Evolutionary conservation across 441 rosid species (phyloP).

Genomic region (Pelargonium fulgidum): DNA sequence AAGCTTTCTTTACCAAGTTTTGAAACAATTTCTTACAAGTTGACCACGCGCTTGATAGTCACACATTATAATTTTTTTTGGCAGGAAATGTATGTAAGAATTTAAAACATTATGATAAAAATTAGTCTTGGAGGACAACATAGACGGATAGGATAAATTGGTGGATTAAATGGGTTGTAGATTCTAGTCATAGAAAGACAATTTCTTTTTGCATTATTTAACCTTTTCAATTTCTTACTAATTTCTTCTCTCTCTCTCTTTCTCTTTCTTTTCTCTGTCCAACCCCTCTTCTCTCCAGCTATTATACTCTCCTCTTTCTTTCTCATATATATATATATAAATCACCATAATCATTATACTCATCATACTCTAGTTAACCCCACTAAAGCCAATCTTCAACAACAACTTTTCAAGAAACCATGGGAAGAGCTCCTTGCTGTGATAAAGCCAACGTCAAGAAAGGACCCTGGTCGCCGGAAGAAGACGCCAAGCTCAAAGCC

Average conservation of each 20-base stretch:
- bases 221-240: neutral
- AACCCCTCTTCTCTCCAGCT: too few species aligned
- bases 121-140: too few species aligned
- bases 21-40: too few species aligned
- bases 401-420: constrained; percentile 16
- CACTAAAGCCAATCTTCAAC: neutral
- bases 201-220: neutral
- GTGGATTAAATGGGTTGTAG: neutral
- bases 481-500: constrained; percentile 57
- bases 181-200: neutral
- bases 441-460: constrained; percentile 71
- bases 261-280: too few species aligned
- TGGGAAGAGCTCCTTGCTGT: constrained; percentile 83
- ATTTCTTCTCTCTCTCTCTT: neutral
- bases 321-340: too few species aligned
- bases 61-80: too few species aligned
- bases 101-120: too few species aligned
- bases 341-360: neutral
- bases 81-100: too few species aligned
- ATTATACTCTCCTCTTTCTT: too few species aligned
- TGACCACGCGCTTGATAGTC: too few species aligned
- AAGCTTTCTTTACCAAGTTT: too few species aligned
- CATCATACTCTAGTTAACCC: neutral
- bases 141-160: neutral
- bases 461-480: constrained; percentile 80